Base-by-base conservation (phyloP, 2,329 filamentous ascomycete species). In the Alternaria panax region DNA sequence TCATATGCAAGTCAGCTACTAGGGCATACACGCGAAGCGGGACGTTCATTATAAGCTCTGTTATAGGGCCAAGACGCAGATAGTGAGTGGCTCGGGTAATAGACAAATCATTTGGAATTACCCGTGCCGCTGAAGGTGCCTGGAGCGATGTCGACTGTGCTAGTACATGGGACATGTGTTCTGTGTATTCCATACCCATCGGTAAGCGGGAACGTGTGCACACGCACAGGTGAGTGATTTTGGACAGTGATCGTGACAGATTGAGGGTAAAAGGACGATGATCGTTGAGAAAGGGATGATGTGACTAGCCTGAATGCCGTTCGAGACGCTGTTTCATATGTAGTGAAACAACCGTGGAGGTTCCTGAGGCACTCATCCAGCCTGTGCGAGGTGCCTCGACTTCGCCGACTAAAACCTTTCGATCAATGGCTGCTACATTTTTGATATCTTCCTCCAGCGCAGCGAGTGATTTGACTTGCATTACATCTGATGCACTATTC, bases 391-490 rank as follows among this genome's bases (percentile, higher is more conserved):
- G 18, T 41, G 51, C 70, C 60, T 84, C 86, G 30, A 92, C 83
- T 77, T 91, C 88, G 14, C 80, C 74, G 5, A 87, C 85, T 68
- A 92, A 77, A 51, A 88, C 81, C 28, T 79, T 79, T 59, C 90
- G 81, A 52, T 88, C 81, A 24, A 96, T 86, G 54, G 92, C 80
- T 36, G 92, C 84, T 53, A 92, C 93, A n/a, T 41, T 28, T 12
- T 55, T 52, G 8, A 40, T 3, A 57, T 95, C 91, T 81, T 96
- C 96, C 77, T 96, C 91, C 0, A 92, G 88, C 82, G 96, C 90
- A 28, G 47, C 42, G 80, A 92, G 84, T 82, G 89, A 87, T 86
- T 97, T 97, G 76, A 97, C 85, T 79, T 90, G 91, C 66, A 94
- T 89, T 77, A 93, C 88, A 57, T 92, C 92, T 32, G 86, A 83